phyloP scores from a whole-genome alignment of 106 monocot species.

The Acorus gramineus region DNA sequence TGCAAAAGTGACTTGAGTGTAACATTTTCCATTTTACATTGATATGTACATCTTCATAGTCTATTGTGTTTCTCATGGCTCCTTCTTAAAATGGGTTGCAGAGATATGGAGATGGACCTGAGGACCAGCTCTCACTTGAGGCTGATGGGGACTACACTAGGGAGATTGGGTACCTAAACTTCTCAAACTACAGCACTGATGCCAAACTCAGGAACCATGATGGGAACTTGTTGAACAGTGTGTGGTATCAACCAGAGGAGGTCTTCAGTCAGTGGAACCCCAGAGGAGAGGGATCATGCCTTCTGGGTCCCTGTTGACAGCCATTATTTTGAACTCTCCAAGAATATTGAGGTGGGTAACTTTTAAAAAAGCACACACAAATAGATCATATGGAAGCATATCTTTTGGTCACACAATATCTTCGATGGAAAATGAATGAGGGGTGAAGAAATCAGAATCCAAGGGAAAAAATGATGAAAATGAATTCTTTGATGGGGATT shows the following conservation, averaged over 20 bases:
- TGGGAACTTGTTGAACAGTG: slow-evolving; percentile 27
- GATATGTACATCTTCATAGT: not conserved
- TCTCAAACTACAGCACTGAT: slow-evolving; percentile 20
- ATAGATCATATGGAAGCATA: too few relatives aligned
- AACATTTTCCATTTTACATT: too few relatives aligned
- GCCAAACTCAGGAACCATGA: not conserved
- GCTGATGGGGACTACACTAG: slow-evolving; percentile 41
- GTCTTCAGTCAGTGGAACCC: slow-evolving; percentile 28
- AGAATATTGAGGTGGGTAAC: slow-evolving; percentile 17
- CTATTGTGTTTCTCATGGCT: too few relatives aligned
- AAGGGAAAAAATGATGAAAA: too few relatives aligned
- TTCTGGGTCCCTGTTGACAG: slow-evolving; percentile 40
- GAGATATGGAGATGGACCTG: slow-evolving; percentile 29
- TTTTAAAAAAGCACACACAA: too few relatives aligned
- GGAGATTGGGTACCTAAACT: slow-evolving; percentile 24
- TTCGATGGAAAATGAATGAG: not conserved
- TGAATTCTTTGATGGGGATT: too few relatives aligned
- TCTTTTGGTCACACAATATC: not conserved
- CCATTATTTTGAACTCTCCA: slow-evolving; percentile 19
- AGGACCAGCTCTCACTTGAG: slow-evolving; percentile 37
- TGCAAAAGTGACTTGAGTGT: not conserved
- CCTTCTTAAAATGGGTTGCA: slow-evolving; percentile 2
- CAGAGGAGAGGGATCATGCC: slow-evolving; percentile 34
- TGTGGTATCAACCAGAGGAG: slow-evolving; percentile 66
- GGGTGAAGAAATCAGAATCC: too few relatives aligned